Conservation (phyloP, 768 basidiomycete species). For the Grammothele lineata region DNA sequence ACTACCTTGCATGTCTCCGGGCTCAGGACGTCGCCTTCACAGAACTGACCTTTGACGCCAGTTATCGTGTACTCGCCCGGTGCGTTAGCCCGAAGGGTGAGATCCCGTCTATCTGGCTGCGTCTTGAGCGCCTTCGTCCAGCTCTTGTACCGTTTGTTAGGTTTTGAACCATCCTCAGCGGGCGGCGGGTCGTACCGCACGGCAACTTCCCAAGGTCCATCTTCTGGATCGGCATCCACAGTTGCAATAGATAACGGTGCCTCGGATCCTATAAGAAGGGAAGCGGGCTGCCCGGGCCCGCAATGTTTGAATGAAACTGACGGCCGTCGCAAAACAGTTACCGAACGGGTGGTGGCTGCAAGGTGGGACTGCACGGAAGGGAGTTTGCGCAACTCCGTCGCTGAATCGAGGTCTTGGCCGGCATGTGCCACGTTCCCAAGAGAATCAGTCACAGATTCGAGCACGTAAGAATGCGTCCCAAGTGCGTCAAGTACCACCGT, state of each 20-base stretch:
- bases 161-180: conserved; percentile 30
- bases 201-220: conserved; percentile 64
- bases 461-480: conserved; percentile 66
- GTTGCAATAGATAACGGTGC: conserved; percentile 51
- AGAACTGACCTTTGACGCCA: conserved; percentile 72
- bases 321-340: conserved; percentile 70
- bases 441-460: conserved; percentile 82
- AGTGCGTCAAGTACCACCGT: conserved; percentile 56
- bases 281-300: conserved; percentile 61
- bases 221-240: conserved; percentile 52
- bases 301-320: conserved; percentile 71
- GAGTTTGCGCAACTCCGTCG: conserved; percentile 33
- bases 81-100: conserved; percentile 46
- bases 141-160: conserved; percentile 42
- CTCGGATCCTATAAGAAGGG: conserved; percentile 69
- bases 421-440: conserved; percentile 65
- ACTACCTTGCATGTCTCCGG: conserved; percentile 78
- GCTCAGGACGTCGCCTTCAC: conserved; percentile 77
- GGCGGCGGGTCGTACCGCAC: conserved; percentile 56
- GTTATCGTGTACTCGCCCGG: conserved; percentile 79
- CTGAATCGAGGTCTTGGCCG: not conserved
- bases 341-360: conserved; percentile 37
- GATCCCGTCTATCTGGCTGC: conserved; percentile 37
- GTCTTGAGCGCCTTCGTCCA: conserved; percentile 65
- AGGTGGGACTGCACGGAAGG: not conserved